Percentiles rank a stretch among this genome's conserved stretches.
Conservation (phyloP, 176 grass and related monocot species). For the Zea mays region Zm-B73-REFERENCE-NAM-5.0 NC_050105.1:127620001-127620500, state of each 20-base stretch:
- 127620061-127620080: constrained; percentile 43
- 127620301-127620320: not conserved
- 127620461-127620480: too few species aligned
- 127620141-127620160: constrained; percentile 3
- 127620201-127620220: constrained; percentile 22
- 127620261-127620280: not conserved
- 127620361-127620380: too few species aligned
- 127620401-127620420: too few species aligned
- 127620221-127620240: constrained; percentile 10
- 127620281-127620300: not conserved
- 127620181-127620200: constrained; percentile 8
- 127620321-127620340: not conserved
- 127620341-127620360: too few species aligned
- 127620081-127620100: constrained; percentile 34
- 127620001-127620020: constrained; percentile 36
- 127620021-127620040: constrained; percentile 15
- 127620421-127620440: too few species aligned
- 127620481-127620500: too few species aligned
- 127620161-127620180: constrained; percentile 14
- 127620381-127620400: too few species aligned
- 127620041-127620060: constrained; percentile 37
- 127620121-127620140: constrained; percentile 1
- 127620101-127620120: not conserved
- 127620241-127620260: constrained; percentile 18
- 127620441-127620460: too few species aligned